Conservation (phyloP, 768 basidiomycete genomes). For the Saitozyma sp. region DNA sequence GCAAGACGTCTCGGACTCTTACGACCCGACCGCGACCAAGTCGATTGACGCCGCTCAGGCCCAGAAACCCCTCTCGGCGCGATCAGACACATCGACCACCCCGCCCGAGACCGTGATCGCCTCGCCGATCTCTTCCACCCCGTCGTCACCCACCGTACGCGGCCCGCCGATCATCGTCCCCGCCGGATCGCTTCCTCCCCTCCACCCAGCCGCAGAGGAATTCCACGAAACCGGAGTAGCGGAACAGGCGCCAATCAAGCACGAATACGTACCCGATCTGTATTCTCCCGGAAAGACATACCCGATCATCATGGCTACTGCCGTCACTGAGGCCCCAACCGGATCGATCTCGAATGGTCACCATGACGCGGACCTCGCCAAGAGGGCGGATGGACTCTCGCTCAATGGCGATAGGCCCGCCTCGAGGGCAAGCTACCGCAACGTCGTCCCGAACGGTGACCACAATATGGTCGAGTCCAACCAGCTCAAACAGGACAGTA, state of each 20-base stretch:
- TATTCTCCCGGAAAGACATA: slow-evolving; percentile 6
- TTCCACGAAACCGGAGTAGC: too few relatives aligned
- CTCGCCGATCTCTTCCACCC: slow-evolving; percentile 28
- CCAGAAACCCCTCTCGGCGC: slow-evolving; percentile 1
- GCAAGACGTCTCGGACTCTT: slow-evolving; percentile 7
- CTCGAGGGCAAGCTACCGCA: neutral
- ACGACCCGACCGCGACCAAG: neutral
- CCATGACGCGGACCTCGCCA: slow-evolving; percentile 7
- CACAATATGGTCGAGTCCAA: neutral
- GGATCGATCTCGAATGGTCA: slow-evolving; percentile 6
- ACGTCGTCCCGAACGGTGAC: slow-evolving; percentile 10
- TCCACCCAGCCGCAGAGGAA: too few relatives aligned
- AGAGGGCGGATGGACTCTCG: slow-evolving; percentile 10
- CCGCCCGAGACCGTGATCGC: slow-evolving; percentile 14
- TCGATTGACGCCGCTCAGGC: neutral
- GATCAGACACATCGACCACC: neutral
- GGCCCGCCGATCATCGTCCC: slow-evolving; percentile 8
- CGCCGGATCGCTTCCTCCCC: slow-evolving; percentile 1
- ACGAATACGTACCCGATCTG: too few relatives aligned
- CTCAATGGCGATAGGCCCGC: slow-evolving; percentile 10
- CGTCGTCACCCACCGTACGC: slow-evolving; percentile 23
- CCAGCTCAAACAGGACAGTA: too few relatives aligned
- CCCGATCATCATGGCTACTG: slow-evolving; percentile 15
- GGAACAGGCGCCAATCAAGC: too few relatives aligned
- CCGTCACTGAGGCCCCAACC: slow-evolving; percentile 4